A percentile compares a stretch with the other conserved stretches of the same genome.
phyloP scores from a whole-genome alignment of 2,329 filamentous ascomycete species.

The Pseudocercospora fuligena region DNA sequence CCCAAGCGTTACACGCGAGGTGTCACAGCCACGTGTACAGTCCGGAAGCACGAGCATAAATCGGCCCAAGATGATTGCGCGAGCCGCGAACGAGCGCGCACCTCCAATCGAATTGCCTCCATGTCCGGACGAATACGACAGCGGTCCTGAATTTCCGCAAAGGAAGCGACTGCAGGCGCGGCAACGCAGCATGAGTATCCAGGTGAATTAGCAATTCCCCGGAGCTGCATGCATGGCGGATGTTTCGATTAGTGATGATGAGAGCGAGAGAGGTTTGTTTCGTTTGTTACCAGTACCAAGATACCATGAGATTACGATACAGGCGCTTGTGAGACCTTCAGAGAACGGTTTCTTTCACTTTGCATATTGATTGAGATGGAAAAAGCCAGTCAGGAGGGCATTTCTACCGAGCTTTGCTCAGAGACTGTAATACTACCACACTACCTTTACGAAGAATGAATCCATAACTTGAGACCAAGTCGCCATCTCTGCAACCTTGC shows the following conservation, averaged over 20 bases:
- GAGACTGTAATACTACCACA: not conserved
- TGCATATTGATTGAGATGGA: not conserved
- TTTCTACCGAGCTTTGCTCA: no score
- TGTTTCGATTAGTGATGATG: not conserved
- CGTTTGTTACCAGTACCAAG: not conserved
- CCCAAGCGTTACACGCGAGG: conserved; percentile 13
- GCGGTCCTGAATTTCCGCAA: not conserved
- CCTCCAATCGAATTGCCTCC: conserved; percentile 38
- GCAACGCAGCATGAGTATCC: conserved; percentile 5
- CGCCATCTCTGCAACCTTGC: not conserved
- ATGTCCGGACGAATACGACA: conserved; percentile 32
- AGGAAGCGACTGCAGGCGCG: not conserved
- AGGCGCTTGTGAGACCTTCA: not conserved
- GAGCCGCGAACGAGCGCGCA: conserved; percentile 41
- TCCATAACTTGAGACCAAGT: not conserved
- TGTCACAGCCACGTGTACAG: conserved; percentile 18
- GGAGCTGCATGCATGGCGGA: not conserved
- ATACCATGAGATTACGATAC: conserved; percentile 7
- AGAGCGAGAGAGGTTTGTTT: not conserved
- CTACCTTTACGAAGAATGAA: not conserved
- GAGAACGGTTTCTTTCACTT: not conserved
- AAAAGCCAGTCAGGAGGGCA: not conserved
- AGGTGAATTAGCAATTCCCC: not conserved
- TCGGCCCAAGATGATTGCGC: conserved; percentile 38
- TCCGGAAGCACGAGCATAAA: conserved; percentile 23